These are phyloP conservation scores for Boletus tomentosulus DNA, from an alignment of 768 basidiomycete species.

Conservation along the genomic window DNA sequence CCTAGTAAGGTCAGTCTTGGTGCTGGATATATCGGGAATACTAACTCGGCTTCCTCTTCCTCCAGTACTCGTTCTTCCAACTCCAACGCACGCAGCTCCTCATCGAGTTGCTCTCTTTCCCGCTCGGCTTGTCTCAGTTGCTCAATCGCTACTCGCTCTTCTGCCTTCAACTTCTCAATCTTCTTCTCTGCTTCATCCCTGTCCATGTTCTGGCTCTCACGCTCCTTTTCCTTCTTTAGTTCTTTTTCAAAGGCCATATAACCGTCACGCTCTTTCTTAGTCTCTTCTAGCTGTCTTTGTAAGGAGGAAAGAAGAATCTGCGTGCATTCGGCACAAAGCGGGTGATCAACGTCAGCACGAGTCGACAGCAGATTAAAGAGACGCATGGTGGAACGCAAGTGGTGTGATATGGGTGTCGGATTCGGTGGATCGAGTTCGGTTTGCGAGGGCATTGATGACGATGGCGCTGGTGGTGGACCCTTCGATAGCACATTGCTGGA, in stretches of 20 bases:
- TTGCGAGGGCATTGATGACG: slow-evolving; percentile 30
- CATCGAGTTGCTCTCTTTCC: slow-evolving; percentile 71
- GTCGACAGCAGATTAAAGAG: slow-evolving; percentile 76
- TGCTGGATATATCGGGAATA: slow-evolving; percentile 11
- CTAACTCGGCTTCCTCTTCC: slow-evolving; percentile 80
- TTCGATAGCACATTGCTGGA: slow-evolving; percentile 31
- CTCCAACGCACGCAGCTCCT: slow-evolving; percentile 67
- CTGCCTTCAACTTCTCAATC: slow-evolving; percentile 66
- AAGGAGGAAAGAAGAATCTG: slow-evolving; percentile 73
- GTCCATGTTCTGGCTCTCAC: slow-evolving; percentile 56
- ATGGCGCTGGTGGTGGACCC: slow-evolving; percentile 21
- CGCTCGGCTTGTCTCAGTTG: slow-evolving; percentile 73
- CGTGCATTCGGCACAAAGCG: slow-evolving; percentile 93
- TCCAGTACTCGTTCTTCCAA: slow-evolving; percentile 75
- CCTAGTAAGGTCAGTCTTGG: slow-evolving; percentile 35
- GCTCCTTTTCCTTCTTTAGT: slow-evolving; percentile 74
- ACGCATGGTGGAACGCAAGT: slow-evolving; percentile 68
- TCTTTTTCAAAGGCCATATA: slow-evolving; percentile 93
- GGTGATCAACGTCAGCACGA: slow-evolving; percentile 82
- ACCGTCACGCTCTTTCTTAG: slow-evolving; percentile 86
- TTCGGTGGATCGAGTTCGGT: slow-evolving; percentile 52
- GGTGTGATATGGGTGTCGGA: slow-evolving; percentile 74
- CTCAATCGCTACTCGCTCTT: slow-evolving; percentile 65
- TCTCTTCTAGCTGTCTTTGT: slow-evolving; percentile 81
- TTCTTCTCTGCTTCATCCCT: slow-evolving; percentile 66